Conservation (phyloP, 768 basidiomycete genomes). For the Paxillus rubicundulus region DNA sequence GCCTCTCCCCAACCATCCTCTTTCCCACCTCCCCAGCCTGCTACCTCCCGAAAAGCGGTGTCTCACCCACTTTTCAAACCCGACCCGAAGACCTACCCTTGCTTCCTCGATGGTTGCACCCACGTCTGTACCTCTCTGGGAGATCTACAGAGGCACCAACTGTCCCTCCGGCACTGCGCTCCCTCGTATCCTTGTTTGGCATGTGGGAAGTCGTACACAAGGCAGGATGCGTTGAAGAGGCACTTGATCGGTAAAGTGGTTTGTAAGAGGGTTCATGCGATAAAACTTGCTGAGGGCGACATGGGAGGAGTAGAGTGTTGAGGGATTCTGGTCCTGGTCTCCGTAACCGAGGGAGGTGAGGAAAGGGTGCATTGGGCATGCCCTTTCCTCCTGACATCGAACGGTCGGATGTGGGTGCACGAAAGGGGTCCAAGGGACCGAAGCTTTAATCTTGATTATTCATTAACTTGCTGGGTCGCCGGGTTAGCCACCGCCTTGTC, state of each 20-base stretch:
- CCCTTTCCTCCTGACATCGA: background rate
- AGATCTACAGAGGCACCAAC: conserved; percentile 28
- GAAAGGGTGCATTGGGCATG: background rate
- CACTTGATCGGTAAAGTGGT: conserved; percentile 27
- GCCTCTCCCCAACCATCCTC: conserved; percentile 1
- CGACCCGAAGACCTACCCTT: conserved; percentile 21
- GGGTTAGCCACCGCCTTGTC: background rate
- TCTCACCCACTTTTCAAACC: conserved; percentile 3
- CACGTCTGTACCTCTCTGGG: conserved; percentile 29
- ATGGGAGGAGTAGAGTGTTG: background rate
- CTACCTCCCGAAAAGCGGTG: conserved; percentile 9
- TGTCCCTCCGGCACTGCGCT: conserved; percentile 27
- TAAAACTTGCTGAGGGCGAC: conserved; percentile 6
- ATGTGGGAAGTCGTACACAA: conserved; percentile 29
- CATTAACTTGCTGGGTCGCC: background rate
- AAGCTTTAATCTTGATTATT: background rate
- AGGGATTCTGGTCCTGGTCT: background rate
- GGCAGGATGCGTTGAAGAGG: conserved; percentile 32
- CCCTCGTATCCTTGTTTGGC: conserved; percentile 24
- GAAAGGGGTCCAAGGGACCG: background rate
- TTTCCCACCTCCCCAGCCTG: background rate
- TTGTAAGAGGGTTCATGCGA: conserved; percentile 25
- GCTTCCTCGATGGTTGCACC: conserved; percentile 20
- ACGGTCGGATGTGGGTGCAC: too few relatives aligned
- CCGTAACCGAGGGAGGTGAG: too few relatives aligned